Evolutionary conservation across 202 grass and related monocot genomes (phyloP).

Genomic region (Dendrocalamus latiflorus): DNA sequence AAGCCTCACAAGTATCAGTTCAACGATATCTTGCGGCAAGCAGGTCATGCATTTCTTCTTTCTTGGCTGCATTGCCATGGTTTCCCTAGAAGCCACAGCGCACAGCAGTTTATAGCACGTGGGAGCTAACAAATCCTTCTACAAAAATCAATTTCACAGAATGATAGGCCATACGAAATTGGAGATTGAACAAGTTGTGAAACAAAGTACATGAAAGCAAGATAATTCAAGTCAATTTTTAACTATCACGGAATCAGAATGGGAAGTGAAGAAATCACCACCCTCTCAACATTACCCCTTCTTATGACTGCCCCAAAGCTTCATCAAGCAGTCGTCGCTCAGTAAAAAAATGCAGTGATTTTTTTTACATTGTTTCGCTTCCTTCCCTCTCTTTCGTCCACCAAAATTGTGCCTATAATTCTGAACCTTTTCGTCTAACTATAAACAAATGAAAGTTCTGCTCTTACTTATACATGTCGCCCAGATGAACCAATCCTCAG

Average conservation of each 20-base stretch:
- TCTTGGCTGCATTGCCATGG: not conserved
- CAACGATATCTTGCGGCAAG: not conserved
- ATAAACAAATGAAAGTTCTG: not conserved
- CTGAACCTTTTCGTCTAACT: too few species aligned
- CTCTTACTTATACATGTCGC: not conserved
- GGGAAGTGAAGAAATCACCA: not conserved
- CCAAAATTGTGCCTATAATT: too few species aligned
- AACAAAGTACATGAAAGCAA: not conserved
- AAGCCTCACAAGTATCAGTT: slow-evolving; percentile 5
- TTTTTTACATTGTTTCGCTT: not conserved
- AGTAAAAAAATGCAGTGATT: not conserved
- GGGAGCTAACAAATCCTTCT: not conserved
- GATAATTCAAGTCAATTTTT: not conserved
- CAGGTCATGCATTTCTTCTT: not conserved
- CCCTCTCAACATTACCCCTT: not conserved
- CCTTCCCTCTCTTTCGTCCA: too few species aligned
- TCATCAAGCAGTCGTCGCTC: not conserved
- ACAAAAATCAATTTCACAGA: not conserved
- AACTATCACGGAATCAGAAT: not conserved
- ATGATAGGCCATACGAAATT: not conserved
- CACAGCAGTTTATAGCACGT: not conserved
- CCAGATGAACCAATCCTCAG: not conserved
- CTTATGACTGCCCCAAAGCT: not conserved
- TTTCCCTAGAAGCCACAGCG: slow-evolving; percentile 12
- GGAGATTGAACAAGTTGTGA: not conserved